Percentiles rank a stretch among this genome's conserved stretches.
Conservation (phyloP, 495 filamentous ascomycete species). For the Cryomyces antarcticus region DNA sequence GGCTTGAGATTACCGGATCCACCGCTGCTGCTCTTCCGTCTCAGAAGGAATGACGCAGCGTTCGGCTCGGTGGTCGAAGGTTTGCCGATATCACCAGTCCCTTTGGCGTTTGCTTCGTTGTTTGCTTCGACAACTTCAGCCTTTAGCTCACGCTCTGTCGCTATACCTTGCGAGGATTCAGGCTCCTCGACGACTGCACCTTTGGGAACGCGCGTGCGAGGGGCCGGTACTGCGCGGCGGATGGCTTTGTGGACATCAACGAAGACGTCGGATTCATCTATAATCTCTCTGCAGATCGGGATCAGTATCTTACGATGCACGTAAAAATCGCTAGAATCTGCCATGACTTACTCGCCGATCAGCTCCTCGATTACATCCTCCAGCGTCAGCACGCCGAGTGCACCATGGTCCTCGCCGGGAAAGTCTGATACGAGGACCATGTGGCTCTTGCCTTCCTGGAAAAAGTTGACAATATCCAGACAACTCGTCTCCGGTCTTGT, state of each 20-base stretch:
- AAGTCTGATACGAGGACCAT: slow-evolving; percentile 91
- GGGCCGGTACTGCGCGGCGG: slow-evolving; percentile 50
- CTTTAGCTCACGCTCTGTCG: neutral
- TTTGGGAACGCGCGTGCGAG: slow-evolving; percentile 38
- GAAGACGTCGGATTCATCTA: slow-evolving; percentile 86
- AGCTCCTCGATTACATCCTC: slow-evolving; percentile 98
- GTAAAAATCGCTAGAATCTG: neutral
- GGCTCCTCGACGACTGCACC: slow-evolving; percentile 25
- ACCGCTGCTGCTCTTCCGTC: slow-evolving; percentile 16
- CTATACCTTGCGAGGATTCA: slow-evolving; percentile 1
- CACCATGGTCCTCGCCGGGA: slow-evolving; percentile 74
- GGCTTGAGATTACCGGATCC: slow-evolving; percentile 5
- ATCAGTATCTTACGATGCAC: neutral
- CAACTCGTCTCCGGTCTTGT: slow-evolving; percentile 89
- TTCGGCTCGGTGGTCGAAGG: slow-evolving; percentile 4
- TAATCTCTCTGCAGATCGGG: slow-evolving; percentile 23
- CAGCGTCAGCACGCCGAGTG: slow-evolving; percentile 79
- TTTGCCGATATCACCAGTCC: slow-evolving; percentile 1
- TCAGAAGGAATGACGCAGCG: slow-evolving; percentile 27
- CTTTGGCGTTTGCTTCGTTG: neutral
- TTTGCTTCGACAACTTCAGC: neutral
- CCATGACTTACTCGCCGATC: slow-evolving; percentile 68
- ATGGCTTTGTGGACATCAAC: slow-evolving; percentile 96
- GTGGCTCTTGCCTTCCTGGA: slow-evolving; percentile 96
- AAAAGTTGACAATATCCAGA: slow-evolving; percentile 96